Base-by-base conservation (phyloP, 2,329 filamentous ascomycete species). In the Sporothrix dimorphospora region DNA sequence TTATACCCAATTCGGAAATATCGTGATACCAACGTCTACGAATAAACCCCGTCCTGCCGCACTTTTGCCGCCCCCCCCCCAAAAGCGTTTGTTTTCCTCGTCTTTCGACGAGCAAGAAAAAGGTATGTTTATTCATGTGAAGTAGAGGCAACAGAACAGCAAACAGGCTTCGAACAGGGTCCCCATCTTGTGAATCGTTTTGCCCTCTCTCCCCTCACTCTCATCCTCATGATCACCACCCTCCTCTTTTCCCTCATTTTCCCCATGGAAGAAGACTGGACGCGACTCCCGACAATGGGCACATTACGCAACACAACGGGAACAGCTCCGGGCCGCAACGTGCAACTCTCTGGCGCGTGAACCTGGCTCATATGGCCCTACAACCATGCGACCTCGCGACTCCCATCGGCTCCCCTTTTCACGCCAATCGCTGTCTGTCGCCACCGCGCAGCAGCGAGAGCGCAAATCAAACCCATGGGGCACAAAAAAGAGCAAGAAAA, bases 1-100 rank as follows among this genome's bases (percentile, higher is more conserved):
- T 70, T 73, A 75, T 75, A 76, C 75, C 75, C 75, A 73, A 75
- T 75, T 69, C 70, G 74, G 73, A 75, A 75, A 72, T 66, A 63
- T 73, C 65, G 73, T 74, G 73, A 73, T 55, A 73, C 66, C 69
- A 47, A 19, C 45, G 65, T 51, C 65, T 51, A 67, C 65, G 45
- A 51, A 67, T 49, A 51, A 24, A 38, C 27, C 27, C 65, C 45
- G 42, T 38, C 65, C 65, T 38, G 65, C 72, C 45, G 68, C 69
- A 61, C 63, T 51, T 70, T 71, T 40, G 65, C 69, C 34, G 49
- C 38, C 63, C 45, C 16, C 38, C 63, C 45, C 16, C 70, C 27
- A 67, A 69, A 70, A 67, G 72, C 59, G 42, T 67, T 73, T 57
- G 34, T 63, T 27, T 49, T 42, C 21, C 34, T 65, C 24, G 51